Evolutionary conservation across 2,329 filamentous ascomycete genomes (phyloP).

Genomic region (Pseudogymnoascus sp.): DNA sequence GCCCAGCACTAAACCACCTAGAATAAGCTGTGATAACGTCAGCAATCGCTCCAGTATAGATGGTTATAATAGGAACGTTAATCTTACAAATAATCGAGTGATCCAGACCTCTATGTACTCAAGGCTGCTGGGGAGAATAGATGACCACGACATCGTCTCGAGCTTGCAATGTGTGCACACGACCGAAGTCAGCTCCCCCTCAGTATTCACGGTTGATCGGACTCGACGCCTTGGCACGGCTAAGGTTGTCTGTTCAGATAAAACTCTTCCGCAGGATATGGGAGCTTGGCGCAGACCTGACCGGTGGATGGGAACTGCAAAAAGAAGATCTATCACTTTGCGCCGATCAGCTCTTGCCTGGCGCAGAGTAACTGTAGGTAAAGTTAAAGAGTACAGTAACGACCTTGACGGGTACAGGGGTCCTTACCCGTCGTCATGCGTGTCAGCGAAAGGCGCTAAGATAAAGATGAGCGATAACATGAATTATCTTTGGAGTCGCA

Average conservation of each 20-base stretch:
- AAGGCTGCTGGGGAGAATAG: constrained; percentile 53
- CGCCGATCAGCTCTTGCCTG: constrained; percentile 5
- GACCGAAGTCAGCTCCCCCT: neutral
- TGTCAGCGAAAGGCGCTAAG: constrained; percentile 5
- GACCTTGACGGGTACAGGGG: constrained; percentile 9
- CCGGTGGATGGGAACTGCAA: neutral
- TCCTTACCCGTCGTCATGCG: constrained; percentile 6
- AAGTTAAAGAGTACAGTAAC: neutral
- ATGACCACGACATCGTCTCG: constrained; percentile 55
- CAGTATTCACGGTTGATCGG: neutral
- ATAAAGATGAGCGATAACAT: constrained; percentile 8
- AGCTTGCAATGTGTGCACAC: neutral
- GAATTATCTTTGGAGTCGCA: constrained; percentile 5
- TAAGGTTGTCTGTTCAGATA: neutral
- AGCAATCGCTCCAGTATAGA: neutral
- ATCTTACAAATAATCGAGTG: constrained; percentile 52
- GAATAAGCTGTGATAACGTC: constrained; percentile 43
- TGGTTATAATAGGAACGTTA: constrained; percentile 8
- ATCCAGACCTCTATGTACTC: constrained; percentile 54
- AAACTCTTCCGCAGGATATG: neutral
- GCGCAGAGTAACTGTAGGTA: neutral
- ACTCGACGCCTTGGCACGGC: neutral
- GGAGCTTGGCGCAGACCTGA: neutral
- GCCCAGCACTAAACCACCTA: constrained; percentile 52
- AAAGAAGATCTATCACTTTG: neutral